Base-by-base conservation (phyloP, 495 filamentous ascomycete genomes). In the Xylaria castorea region DNA sequence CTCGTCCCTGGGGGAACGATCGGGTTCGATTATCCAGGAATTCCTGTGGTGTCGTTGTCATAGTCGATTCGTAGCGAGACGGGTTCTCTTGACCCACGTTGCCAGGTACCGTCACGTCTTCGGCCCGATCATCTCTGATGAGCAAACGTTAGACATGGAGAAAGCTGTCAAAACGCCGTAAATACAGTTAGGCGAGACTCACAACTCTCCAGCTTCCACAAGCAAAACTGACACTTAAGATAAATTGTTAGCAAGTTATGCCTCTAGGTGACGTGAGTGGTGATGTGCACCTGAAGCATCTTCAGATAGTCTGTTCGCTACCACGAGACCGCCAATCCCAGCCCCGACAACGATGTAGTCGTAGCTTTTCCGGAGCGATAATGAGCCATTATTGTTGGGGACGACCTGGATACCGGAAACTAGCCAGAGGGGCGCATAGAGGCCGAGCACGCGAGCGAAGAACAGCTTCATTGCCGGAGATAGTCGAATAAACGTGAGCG, bases 341-440 rank as follows among this genome's bases (percentile, higher is more conserved):
- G 86, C 85, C n/a, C 87, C 87, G 25, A 89, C 79, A 25, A 89
- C 75, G 20, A 88, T 79, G 57, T 85, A 88, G 74, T 88, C 85
- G 50, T 85, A 90, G 11, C 77, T 76, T 0, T 72, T 75, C 11
- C 53, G 67, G 8, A 81, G 73, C 1, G 77, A 27, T 11, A 74
- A 22, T 0, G 44, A 46, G 53, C 73, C 76, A 57, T 74, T 65
- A 3, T 48, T 1, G 42, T 50, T 30, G 8, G 74, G 64, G n/a
- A 30, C 3, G 46, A 79, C n/a, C 16, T 63, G 75, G 62, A 72
- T 36, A 36, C 68, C 46, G 5, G 40, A 68, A 32, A 66, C 57
- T 16, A 57, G 20, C 27, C 73, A 57, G 42, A 73, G 46, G 46
- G 77, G 71, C 62, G 69, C 30, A 63, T 34, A 68, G n/a, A 66